A percentile compares a stretch with the other conserved stretches of the same genome.
These are phyloP conservation scores for Colletotrichum sp. DNA, from an alignment of 2,329 filamentous ascomycete genomes.

Conservation along the genomic window DNA sequence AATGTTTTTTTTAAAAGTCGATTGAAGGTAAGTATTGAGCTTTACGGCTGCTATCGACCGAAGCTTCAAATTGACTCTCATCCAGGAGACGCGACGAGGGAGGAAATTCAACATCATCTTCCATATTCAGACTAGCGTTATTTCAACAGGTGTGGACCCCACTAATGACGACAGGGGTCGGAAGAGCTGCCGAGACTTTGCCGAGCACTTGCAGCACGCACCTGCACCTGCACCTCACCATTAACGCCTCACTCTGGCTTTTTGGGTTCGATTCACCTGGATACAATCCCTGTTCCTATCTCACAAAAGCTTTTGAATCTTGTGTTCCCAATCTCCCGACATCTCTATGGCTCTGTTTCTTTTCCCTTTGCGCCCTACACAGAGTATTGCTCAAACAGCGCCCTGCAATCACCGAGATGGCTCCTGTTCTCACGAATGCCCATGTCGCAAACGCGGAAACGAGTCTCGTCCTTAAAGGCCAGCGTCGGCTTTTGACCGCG, in stretches of 20 bases:
- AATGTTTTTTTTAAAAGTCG: accelerated
- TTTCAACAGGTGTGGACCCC: not conserved
- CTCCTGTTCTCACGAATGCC: not conserved
- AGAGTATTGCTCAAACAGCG: not conserved
- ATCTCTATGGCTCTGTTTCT: not conserved
- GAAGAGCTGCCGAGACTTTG: not conserved
- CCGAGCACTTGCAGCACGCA: not conserved
- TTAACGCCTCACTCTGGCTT: not conserved
- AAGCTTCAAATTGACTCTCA: not conserved
- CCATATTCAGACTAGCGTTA: constrained; percentile 3
- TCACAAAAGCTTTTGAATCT: not conserved
- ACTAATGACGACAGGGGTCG: not conserved
- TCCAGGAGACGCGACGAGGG: constrained; percentile 15
- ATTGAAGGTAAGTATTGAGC: not conserved
- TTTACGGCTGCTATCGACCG: not conserved
- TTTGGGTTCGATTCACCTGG: not conserved
- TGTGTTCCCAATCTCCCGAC: not conserved
- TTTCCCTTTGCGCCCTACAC: not conserved
- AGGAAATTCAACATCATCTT: not conserved
- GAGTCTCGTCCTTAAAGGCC: not conserved
- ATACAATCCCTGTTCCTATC: not conserved
- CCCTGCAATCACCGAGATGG: not conserved
- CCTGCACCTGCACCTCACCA: not conserved
- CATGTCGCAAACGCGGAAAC: not conserved
- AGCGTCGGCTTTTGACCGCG: not conserved